Percentiles rank a stretch among this genome's conserved stretches.
phyloP scores from a whole-genome alignment of 768 basidiomycete genomes.

The Pisolithus marmoratus region DNA sequence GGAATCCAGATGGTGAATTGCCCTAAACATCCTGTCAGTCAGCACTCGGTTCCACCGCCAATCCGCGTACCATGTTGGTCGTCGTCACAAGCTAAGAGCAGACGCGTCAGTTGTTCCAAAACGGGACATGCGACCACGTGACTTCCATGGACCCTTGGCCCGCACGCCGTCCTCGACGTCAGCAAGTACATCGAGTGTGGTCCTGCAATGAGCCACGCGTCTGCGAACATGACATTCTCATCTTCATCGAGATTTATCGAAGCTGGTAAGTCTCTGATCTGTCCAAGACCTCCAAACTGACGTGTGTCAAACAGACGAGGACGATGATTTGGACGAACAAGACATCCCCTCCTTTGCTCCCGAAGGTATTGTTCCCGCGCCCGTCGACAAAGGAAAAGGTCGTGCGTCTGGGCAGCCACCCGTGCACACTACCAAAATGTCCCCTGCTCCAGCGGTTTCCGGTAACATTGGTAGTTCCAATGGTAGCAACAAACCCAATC shows the following conservation, averaged over 20 bases:
- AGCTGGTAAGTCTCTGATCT: constrained; percentile 46
- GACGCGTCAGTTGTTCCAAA: constrained; percentile 51
- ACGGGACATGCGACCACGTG: constrained; percentile 29
- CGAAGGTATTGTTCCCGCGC: constrained; percentile 46
- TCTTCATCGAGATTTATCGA: constrained; percentile 75
- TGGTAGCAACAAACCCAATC: constrained; percentile 37
- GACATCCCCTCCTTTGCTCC: constrained; percentile 75
- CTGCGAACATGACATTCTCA: constrained; percentile 43
- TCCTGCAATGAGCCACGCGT: constrained; percentile 16
- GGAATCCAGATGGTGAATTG: constrained; percentile 64
- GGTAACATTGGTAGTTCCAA: constrained; percentile 66
- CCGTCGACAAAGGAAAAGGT: constrained; percentile 63
- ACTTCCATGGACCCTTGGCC: not conserved
- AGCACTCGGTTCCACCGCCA: not conserved
- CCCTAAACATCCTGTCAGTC: constrained; percentile 43
- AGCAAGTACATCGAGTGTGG: too few relatives aligned
- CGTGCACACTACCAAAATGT: constrained; percentile 31
- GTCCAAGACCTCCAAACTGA: not conserved
- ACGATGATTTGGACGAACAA: constrained; percentile 80
- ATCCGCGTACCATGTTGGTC: constrained; percentile 18
- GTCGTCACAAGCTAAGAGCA: not conserved
- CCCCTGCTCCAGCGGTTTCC: constrained; percentile 41
- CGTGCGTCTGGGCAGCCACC: constrained; percentile 53
- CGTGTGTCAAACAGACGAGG: constrained; percentile 45
- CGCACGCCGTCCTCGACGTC: too few relatives aligned